Base-by-base conservation (phyloP, 495 filamentous ascomycete genomes). In the Penicillium pancosmium region DNA sequence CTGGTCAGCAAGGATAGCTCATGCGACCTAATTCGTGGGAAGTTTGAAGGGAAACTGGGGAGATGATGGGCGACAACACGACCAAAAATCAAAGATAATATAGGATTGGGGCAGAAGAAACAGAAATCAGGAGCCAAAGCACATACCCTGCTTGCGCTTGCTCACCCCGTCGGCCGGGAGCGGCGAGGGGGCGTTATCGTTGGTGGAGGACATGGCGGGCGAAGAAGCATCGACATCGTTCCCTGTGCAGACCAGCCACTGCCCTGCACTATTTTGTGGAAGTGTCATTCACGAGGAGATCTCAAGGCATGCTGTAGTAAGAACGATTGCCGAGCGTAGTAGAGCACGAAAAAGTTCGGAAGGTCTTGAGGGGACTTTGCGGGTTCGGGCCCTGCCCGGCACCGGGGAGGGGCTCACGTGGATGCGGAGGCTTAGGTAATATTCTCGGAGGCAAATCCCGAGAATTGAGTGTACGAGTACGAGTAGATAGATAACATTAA, bases 101-200 rank as follows among this genome's bases (percentile, higher is more conserved):
- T 8, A 31, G 5, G 27, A 31, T 31, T 31, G 27, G 27, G 27
- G 8, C 5, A 56, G 40, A 56, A 47, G 18, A 33, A 13, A 27
- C 4, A 10, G n/a, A n/a, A 50, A 50, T 31, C 12, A 16, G 10
- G n/a, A 8, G 23, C 19, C 11, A n/a, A 54, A 57, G 56, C 34
- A 52, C 69, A 47, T 68, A 74, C 72, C 72, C 53, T 68, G 66
- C 38, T 72, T 73, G 60, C 69, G 68, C 63, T 74, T 74, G 63
- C 65, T 68, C 64, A 73, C 55, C 54, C 70, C 70, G 57, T 71
- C 66, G 61, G 50, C 71, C 50, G 66, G 50, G 60, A 66, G 57
- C 46, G 68, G 63, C 64, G 68, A 65, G 55, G 66, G 59, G 52
- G 61, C 61, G 59, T 74, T 69, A 63, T 67, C 65, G 62, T 66